phyloP scores from a whole-genome alignment of 2,329 filamentous ascomycete species.

The Didymellaceae sp. region DNA sequence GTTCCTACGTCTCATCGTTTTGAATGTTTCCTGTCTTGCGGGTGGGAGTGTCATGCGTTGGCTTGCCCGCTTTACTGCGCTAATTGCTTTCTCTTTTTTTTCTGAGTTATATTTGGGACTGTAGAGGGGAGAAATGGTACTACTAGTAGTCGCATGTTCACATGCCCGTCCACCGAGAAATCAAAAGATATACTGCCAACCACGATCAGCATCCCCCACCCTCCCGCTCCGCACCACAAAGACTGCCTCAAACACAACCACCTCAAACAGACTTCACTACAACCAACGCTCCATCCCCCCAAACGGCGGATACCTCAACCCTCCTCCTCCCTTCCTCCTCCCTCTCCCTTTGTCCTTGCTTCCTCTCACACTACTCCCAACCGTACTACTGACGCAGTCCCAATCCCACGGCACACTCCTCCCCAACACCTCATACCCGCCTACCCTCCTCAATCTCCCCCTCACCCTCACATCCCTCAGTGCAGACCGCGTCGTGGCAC shows the following conservation, averaged over 20 bases:
- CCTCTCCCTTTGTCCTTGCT: slow-evolving; percentile 11
- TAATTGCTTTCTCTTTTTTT: slow-evolving; percentile 2
- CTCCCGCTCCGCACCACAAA: background rate
- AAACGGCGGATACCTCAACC: slow-evolving; percentile 38
- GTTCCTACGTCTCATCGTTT: background rate
- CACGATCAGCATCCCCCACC: too few species aligned
- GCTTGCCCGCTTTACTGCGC: background rate
- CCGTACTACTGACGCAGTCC: slow-evolving; percentile 43
- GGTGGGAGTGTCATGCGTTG: background rate
- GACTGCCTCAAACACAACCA: background rate
- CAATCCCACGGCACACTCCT: slow-evolving; percentile 42
- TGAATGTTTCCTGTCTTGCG: background rate
- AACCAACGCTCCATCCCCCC: slow-evolving; percentile 35
- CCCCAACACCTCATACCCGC: slow-evolving; percentile 42
- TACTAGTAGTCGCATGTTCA: background rate
- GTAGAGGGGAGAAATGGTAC: slow-evolving; percentile 1
- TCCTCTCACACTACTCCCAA: slow-evolving; percentile 19
- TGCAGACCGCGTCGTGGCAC: slow-evolving; percentile 36
- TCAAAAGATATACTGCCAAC: slow-evolving; percentile 1
- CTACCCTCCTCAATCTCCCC: slow-evolving; percentile 29
- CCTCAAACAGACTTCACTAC: too few species aligned
- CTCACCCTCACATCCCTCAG: slow-evolving; percentile 28
- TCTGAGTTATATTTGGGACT: background rate
- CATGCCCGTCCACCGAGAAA: background rate
- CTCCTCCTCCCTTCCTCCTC: slow-evolving; percentile 11